Evolutionary conservation across 1,284 basidiomycete species (phyloP).

Genomic region (Trichosporon ovoides): DNA sequence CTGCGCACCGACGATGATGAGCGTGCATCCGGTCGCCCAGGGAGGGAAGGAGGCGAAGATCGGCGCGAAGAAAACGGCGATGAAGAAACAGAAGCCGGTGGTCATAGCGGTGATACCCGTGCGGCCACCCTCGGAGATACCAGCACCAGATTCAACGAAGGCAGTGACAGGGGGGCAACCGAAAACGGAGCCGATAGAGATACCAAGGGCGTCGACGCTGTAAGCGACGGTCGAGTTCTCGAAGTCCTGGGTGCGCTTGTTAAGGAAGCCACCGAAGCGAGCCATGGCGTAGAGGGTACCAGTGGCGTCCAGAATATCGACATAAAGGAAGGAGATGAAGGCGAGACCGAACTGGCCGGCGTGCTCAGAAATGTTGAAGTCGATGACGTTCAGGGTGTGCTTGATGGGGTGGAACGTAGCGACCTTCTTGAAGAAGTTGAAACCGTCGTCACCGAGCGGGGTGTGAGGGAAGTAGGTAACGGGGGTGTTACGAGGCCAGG

Average conservation of each 20-base stretch:
- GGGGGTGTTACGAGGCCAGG: constrained; percentile 73
- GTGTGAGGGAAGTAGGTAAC: constrained; percentile 82
- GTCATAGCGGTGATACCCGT: constrained; percentile 76
- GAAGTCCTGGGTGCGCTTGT: constrained; percentile 79
- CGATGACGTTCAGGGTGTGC: constrained; percentile 17
- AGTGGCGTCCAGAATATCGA: constrained; percentile 61
- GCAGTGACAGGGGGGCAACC: constrained; percentile 84
- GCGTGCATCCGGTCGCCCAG: constrained; percentile 82
- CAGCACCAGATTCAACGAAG: constrained; percentile 57
- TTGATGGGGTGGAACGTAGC: constrained; percentile 48
- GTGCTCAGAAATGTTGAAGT: constrained; percentile 16
- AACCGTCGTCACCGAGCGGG: constrained; percentile 62
- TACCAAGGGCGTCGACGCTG: constrained; percentile 54
- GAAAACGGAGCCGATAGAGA: constrained; percentile 53
- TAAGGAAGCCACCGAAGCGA: constrained; percentile 80
- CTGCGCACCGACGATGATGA: constrained; percentile 78
- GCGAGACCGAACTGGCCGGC: constrained; percentile 18
- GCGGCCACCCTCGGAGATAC: constrained; percentile 69
- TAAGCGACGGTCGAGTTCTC: constrained; percentile 80
- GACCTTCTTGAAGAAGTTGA: constrained; percentile 82
- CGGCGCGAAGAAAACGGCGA: constrained; percentile 82
- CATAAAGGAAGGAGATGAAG: constrained; percentile 66
- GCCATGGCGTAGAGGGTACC: constrained; percentile 88
- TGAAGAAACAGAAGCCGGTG: constrained; percentile 73
- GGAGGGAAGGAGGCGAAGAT: constrained; percentile 81